These are phyloP conservation scores for Ceratobasidium sp. DNA, from an alignment of 1,284 basidiomycete genomes.

Conservation along the genomic window DNA sequence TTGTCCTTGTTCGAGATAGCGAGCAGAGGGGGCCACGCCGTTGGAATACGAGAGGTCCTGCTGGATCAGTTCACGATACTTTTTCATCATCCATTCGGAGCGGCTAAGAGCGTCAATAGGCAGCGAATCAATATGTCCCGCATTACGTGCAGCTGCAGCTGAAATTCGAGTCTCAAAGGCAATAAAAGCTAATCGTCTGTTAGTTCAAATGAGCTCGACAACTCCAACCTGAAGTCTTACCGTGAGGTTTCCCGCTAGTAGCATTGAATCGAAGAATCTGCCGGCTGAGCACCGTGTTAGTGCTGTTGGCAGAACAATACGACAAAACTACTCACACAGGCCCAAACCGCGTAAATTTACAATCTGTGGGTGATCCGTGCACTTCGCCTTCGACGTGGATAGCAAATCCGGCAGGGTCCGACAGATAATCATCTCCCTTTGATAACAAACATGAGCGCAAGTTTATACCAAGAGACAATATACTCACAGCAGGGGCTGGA, in stretches of 20 bases:
- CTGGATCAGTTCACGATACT: conserved; percentile 39
- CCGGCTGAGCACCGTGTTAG: conserved; percentile 6
- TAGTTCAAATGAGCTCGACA: neutral
- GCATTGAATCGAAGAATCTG: conserved; percentile 33
- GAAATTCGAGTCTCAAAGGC: conserved; percentile 32
- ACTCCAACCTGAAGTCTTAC: neutral
- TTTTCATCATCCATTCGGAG: conserved; percentile 44
- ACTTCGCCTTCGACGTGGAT: conserved; percentile 42
- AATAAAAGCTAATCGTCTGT: conserved; percentile 26
- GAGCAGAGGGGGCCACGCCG: conserved; percentile 35
- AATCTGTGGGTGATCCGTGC: conserved; percentile 27
- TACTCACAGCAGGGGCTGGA: conserved; percentile 17
- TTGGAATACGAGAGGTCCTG: conserved; percentile 28
- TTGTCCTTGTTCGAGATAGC: conserved; percentile 19
- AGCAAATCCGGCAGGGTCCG: conserved; percentile 41
- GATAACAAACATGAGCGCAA: neutral
- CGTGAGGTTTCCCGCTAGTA: conserved; percentile 35
- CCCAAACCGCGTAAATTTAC: conserved; percentile 31
- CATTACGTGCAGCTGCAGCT: conserved; percentile 38
- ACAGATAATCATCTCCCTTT: conserved; percentile 39
- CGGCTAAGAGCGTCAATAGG: conserved; percentile 42
- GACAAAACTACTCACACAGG: conserved; percentile 20
- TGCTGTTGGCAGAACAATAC: neutral
- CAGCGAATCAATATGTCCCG: conserved; percentile 33
- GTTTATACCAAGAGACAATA: neutral